phyloP scores from a whole-genome alignment of 345 rosid genomes.

The Eucalyptus microcorys region DNA sequence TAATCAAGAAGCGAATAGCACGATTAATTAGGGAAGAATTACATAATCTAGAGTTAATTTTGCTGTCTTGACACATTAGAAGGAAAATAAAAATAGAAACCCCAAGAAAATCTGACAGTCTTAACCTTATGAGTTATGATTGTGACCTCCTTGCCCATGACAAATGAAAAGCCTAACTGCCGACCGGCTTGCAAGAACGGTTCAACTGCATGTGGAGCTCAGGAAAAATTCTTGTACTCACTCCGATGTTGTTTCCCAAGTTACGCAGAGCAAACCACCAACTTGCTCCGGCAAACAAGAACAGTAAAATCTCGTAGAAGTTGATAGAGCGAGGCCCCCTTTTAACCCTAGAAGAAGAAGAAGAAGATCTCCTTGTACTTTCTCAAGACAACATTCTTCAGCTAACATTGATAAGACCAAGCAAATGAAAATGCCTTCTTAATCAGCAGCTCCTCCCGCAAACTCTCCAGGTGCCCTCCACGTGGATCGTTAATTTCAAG shows the following conservation, averaged over 20 bases:
- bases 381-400: background rate
- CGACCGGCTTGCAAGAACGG: background rate
- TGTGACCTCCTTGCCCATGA: background rate
- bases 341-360: background rate
- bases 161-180: background rate
- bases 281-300: background rate
- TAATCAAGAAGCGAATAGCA: background rate
- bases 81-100: background rate
- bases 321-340: background rate
- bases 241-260: background rate
- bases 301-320: background rate
- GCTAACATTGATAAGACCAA: background rate
- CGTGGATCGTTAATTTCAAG: slow-evolving; percentile 18
- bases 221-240: background rate
- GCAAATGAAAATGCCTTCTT: background rate
- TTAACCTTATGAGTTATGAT: background rate
- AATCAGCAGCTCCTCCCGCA: background rate
- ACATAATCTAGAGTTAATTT: background rate
- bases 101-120: background rate
- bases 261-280: background rate
- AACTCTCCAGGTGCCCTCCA: slow-evolving; percentile 1
- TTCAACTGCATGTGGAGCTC: background rate
- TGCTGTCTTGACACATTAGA: background rate
- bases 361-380: background rate
- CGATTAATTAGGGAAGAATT: background rate